Base-by-base conservation (phyloP, 257 asterid genomes). In the Hygrophila difformis region DNA sequence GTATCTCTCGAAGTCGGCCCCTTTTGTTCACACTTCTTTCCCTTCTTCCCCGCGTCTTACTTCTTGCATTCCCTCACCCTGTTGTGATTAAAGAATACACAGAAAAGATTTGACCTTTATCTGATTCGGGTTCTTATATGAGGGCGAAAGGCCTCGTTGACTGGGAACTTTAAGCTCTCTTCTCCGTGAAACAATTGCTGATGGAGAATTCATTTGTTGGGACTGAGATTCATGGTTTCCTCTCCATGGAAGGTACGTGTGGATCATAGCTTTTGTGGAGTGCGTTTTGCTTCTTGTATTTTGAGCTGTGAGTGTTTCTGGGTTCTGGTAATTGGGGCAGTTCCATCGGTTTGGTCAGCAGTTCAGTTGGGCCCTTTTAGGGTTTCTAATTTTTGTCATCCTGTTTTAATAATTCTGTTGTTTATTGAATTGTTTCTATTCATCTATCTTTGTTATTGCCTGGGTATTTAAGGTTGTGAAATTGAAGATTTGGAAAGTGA, bases 151-250 rank as follows among this genome's bases (percentile, higher is more conserved):
- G n/a, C n/a, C n/a, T n/a, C n/a, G n/a, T n/a, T n/a, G n/a, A n/a
- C n/a, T n/a, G n/a, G 18, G 18, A 11, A 6, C 31, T 3, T 5
- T 8, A 26, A 26, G 31, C 20, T 29, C 1, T 15, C 18, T 42
- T 29, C 7, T 15, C 34, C 61, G 47, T 15, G 14, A 34, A 49
- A 43, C 38, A 19, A 57, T 24, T 51, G 9, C 22, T 51, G 64
- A 89, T 81, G 94, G 91, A 75, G 67, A 64, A 63, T 59, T 63
- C 41, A 57, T 76, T 85, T 20, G 60, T 48, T 44, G 96, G 88
- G 46, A 41, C 84, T 34, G 97, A 89, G 47, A 82, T 79, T 77
- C 94, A 85, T 77, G 97, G 97, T 49, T 89, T 89, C 66, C 78
- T 64, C 59, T 72, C 84, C 37, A 65, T 82, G 85, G 68, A 58